These are phyloP conservation scores for Multifurca ochricompacta DNA, from an alignment of 768 basidiomycete species.

Conservation along the genomic window DNA sequence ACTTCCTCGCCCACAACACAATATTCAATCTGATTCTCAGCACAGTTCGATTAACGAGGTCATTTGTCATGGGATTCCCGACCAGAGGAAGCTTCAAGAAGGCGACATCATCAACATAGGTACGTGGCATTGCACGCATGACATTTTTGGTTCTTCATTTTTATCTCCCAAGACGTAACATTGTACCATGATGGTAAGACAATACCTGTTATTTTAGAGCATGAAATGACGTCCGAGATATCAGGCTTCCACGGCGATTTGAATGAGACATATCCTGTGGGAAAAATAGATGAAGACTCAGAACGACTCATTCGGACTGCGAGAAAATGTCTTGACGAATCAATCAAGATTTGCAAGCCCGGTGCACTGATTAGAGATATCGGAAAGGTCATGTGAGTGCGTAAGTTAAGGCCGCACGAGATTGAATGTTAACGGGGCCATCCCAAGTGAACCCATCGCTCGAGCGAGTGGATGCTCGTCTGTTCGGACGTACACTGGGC, in stretches of 20 bases:
- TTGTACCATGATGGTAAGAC: conserved; percentile 66
- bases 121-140: conserved; percentile 27
- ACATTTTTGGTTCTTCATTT: conserved; percentile 9
- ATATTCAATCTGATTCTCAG: background rate
- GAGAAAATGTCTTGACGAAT: conserved; percentile 76
- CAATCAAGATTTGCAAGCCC: conserved; percentile 91
- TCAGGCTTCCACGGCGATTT: conserved; percentile 87
- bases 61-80: conserved; percentile 96
- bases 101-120: conserved; percentile 97
- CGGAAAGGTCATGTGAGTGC: conserved; percentile 73
- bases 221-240: background rate
- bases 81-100: conserved; percentile 72
- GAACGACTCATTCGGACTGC: conserved; percentile 75
- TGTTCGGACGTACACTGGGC: conserved; percentile 87
- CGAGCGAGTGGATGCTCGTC: conserved; percentile 80
- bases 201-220: conserved; percentile 1
- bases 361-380: conserved; percentile 85
- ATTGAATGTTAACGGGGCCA: background rate
- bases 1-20: conserved; percentile 1
- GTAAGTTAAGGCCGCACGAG: conserved; percentile 13
- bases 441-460: conserved; percentile 71
- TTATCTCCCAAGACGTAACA: conserved; percentile 55
- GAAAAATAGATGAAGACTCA: conserved; percentile 76
- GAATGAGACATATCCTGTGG: conserved; percentile 90
- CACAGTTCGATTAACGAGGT: conserved; percentile 84